These are phyloP conservation scores for Scopulariopsis brevicaulis DNA, from an alignment of 2,329 filamentous ascomycete genomes.

Conservation along the genomic window DNA sequence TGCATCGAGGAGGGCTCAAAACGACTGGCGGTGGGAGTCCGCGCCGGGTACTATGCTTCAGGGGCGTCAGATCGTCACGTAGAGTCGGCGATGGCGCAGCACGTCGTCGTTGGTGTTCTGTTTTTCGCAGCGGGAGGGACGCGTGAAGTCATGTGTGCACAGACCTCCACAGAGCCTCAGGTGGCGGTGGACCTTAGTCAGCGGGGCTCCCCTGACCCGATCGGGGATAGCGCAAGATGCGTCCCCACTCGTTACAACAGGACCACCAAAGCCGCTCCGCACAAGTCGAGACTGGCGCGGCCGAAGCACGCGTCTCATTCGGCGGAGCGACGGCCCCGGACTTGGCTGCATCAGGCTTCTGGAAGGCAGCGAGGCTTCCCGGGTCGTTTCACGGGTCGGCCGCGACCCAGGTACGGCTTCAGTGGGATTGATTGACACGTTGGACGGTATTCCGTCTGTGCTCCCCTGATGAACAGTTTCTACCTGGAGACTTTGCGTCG, in stretches of 20 bases:
- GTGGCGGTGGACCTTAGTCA: constrained; percentile 4
- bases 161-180: constrained; percentile 5
- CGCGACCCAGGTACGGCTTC: neutral
- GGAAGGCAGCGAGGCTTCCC: neutral
- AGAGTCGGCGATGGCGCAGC: neutral
- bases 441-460: neutral
- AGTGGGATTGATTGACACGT: neutral
- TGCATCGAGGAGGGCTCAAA: constrained; percentile 3
- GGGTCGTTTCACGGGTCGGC: neutral
- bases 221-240: neutral
- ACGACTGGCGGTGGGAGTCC: neutral
- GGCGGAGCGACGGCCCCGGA: neutral
- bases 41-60: neutral
- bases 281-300: neutral
- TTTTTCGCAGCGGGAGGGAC: constrained; percentile 4
- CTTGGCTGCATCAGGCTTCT: neutral
- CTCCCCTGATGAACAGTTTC: too few relatives aligned
- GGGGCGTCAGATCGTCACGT: neutral
- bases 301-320: neutral
- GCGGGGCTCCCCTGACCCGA: neutral
- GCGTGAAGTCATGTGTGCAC: constrained; percentile 5
- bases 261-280: neutral
- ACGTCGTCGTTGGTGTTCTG: neutral
- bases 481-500: too few relatives aligned
- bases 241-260: neutral